Evolutionary conservation across 176 grass and related monocot species (phyloP).

Genomic region (sorghum (Sorghum bicolor)): Sorghum_bicolor_NCBIv3 NC_012870.2:70522501-70523000

Average conservation of each 20-base stretch:
- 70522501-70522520: not conserved
- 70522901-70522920: not conserved
- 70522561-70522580: not conserved
- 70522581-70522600: not conserved
- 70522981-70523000: constrained; percentile 17
- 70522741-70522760: constrained; percentile 16
- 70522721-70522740: not conserved
- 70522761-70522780: constrained; percentile 15
- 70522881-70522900: constrained; percentile 16
- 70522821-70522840: constrained; percentile 10
- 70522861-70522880: not conserved
- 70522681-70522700: constrained; percentile 2
- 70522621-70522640: not conserved
- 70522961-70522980: constrained; percentile 41
- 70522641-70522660: not conserved
- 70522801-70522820: constrained; percentile 28
- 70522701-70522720: constrained; percentile 5
- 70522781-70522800: constrained; percentile 17
- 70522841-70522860: constrained; percentile 22
- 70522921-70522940: not conserved
- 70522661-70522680: not conserved
- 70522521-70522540: not conserved
- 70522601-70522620: not conserved
- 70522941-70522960: constrained; percentile 30
- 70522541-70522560: not conserved